phyloP scores from a whole-genome alignment of 345 rosid genomes.

The Pseudoturritis turrita region DNA sequence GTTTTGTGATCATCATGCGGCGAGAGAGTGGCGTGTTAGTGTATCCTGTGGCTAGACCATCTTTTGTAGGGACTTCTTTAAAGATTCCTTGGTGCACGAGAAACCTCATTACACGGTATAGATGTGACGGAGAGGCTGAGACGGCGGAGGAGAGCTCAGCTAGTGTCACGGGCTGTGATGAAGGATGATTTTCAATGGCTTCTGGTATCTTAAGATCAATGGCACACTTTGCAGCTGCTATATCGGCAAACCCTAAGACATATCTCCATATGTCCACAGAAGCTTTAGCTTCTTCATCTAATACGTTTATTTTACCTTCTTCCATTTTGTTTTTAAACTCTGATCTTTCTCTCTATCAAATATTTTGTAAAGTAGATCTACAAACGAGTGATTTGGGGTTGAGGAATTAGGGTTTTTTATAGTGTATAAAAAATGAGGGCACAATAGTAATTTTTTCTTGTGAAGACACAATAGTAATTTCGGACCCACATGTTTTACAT shows the following conservation, averaged over 20 bases:
- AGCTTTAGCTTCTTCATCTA: conserved; percentile 42
- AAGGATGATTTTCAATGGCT: conserved; percentile 43
- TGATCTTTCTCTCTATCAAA: neutral
- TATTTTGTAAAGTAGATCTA: neutral
- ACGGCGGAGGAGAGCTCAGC: conserved; percentile 46
- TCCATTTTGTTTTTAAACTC: conserved; percentile 15
- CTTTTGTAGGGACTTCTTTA: conserved; percentile 28
- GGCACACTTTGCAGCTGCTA: conserved; percentile 72
- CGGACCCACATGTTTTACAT: neutral
- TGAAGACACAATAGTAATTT: neutral
- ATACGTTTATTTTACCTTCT: neutral
- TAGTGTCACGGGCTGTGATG: conserved; percentile 42
- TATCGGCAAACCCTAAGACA: conserved; percentile 45
- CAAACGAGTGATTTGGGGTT: neutral
- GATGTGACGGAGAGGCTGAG: conserved; percentile 44
- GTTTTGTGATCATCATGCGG: conserved; percentile 31
- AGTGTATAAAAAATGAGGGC: neutral
- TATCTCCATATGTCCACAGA: conserved; percentile 52
- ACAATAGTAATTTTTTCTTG: neutral
- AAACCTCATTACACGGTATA: conserved; percentile 65
- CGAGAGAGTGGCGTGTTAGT: conserved; percentile 59
- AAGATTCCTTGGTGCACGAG: conserved; percentile 46
- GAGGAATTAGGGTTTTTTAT: conserved; percentile 3
- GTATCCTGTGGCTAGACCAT: conserved; percentile 31
- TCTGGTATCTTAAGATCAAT: conserved; percentile 72